Percentiles rank a stretch among this genome's conserved stretches.
phyloP scores from a whole-genome alignment of 495 filamentous ascomycete species.

The Hyaloscypha finlandica region DNA sequence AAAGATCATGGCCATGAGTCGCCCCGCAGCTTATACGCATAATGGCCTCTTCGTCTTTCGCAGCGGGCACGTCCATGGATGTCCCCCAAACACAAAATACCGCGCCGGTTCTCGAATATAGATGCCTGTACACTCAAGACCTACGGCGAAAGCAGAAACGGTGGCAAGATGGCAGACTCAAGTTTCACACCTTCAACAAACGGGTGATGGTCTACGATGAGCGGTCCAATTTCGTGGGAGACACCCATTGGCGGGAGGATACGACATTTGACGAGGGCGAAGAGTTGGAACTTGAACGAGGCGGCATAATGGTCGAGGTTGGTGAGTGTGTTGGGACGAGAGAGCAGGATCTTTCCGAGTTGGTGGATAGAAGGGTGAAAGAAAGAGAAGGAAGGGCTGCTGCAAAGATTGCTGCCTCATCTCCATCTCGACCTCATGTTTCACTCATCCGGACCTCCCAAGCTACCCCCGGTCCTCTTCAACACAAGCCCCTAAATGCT shows the following conservation, averaged over 20 bases:
- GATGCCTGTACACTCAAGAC: slow-evolving; percentile 85
- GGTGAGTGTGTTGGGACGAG: slow-evolving; percentile 68
- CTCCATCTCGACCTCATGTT: slow-evolving; percentile 16
- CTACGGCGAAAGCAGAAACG: slow-evolving; percentile 82
- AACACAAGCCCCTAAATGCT: slow-evolving; percentile 46
- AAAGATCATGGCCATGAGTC: not conserved
- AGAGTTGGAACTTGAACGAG: slow-evolving; percentile 77
- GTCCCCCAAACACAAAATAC: slow-evolving; percentile 55
- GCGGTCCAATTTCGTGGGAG: slow-evolving; percentile 76
- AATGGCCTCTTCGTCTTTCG: not conserved
- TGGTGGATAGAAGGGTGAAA: slow-evolving; percentile 66
- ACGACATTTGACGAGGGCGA: slow-evolving; percentile 70
- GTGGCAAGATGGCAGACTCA: slow-evolving; percentile 89
- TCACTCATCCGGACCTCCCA: slow-evolving; percentile 3
- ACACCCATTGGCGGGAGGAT: slow-evolving; percentile 75
- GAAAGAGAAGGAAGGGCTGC: slow-evolving; percentile 48
- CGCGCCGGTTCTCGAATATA: slow-evolving; percentile 75
- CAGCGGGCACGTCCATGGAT: slow-evolving; percentile 11
- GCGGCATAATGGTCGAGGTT: slow-evolving; percentile 74
- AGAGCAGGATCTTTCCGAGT: slow-evolving; percentile 72
- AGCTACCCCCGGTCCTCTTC: slow-evolving; percentile 12
- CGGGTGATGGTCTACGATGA: slow-evolving; percentile 90
- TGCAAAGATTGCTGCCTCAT: slow-evolving; percentile 19
- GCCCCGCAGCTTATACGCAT: not conserved
- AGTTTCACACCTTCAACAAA: slow-evolving; percentile 89